Evolutionary conservation across 2,329 filamentous ascomycete species (phyloP).

Genomic region (Paecilomyces sp.): DNA sequence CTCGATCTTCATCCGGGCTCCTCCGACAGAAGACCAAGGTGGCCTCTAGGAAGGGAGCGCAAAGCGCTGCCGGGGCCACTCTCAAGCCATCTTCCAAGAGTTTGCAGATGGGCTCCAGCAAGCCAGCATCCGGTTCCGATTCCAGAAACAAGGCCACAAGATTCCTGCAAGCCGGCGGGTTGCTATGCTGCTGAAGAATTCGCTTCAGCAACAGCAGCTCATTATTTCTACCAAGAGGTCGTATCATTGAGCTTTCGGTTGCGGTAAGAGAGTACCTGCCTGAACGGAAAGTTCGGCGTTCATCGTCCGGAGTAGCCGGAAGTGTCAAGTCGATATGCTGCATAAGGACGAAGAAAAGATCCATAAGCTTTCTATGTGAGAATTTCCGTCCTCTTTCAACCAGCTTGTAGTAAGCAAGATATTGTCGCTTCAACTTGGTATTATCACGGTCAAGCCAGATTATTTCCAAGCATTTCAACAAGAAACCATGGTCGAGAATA

Average conservation of each 20-base stretch:
- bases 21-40: conserved; percentile 47
- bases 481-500: conserved; percentile 55
- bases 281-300: conserved; percentile 14
- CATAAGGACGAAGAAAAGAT: conserved; percentile 34
- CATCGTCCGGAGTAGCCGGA: conserved; percentile 17
- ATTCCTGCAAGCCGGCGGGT: conserved; percentile 42
- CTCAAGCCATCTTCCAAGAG: conserved; percentile 51
- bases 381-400: conserved; percentile 42
- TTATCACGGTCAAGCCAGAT: conserved; percentile 52
- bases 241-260: conserved; percentile 26
- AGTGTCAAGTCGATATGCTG: conserved; percentile 30
- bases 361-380: conserved; percentile 34
- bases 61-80: conserved; percentile 41
- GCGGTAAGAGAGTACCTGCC: conserved; percentile 27
- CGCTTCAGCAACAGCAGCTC: conserved; percentile 48
- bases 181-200: conserved; percentile 57
- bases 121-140: conserved; percentile 45
- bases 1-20: conserved; percentile 27
- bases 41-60: conserved; percentile 52
- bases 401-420: conserved; percentile 36
- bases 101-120: conserved; percentile 40
- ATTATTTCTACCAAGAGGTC: conserved; percentile 22
- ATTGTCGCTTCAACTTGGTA: conserved; percentile 46
- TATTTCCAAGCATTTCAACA: conserved; percentile 53
- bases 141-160: conserved; percentile 54